Evolutionary conservation across 441 rosid species (phyloP).

Genomic region (Gossypium davidsonii): DNA sequence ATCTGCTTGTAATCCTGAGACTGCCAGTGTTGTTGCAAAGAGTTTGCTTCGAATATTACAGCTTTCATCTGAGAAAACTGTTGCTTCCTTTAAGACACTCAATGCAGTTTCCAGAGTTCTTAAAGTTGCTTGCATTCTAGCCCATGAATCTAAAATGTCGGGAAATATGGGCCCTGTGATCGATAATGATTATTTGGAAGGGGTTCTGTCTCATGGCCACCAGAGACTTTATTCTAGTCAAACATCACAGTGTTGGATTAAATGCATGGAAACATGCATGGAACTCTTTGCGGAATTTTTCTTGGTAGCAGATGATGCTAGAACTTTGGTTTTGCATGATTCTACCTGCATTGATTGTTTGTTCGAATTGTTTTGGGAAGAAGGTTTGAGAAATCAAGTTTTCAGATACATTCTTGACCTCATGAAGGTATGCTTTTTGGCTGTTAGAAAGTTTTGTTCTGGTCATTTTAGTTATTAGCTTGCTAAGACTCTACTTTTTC

Average conservation of each 20-base stretch:
- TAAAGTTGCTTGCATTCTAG: constrained; percentile 72
- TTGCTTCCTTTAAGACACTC: constrained; percentile 66
- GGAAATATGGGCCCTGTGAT: constrained; percentile 23
- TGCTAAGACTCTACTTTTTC: constrained; percentile 15
- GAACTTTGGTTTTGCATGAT: constrained; percentile 53
- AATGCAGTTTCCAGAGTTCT: constrained; percentile 75
- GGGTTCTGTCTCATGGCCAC: constrained; percentile 23
- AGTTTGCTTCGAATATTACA: constrained; percentile 64
- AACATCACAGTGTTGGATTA: constrained; percentile 42
- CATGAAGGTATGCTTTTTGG: constrained; percentile 63
- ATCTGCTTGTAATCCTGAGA: constrained; percentile 66
- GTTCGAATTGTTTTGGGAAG: constrained; percentile 96
- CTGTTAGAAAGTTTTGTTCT: constrained; percentile 12
- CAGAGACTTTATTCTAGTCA: constrained; percentile 31
- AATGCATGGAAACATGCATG: constrained; percentile 66
- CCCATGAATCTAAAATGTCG: constrained; percentile 52
- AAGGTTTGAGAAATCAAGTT: constrained; percentile 56
- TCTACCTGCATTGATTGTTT: constrained; percentile 64
- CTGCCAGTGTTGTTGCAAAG: constrained; percentile 59
- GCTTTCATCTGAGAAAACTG: constrained; percentile 62
- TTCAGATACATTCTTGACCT: constrained; percentile 66
- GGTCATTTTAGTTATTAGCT: constrained; percentile 12
- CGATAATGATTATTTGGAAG: constrained; percentile 24
- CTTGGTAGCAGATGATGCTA: constrained; percentile 56
- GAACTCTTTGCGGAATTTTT: constrained; percentile 59